Evolutionary conservation across 305 asterid species (phyloP).

Genomic region (Fraxinus floribunda): DNA sequence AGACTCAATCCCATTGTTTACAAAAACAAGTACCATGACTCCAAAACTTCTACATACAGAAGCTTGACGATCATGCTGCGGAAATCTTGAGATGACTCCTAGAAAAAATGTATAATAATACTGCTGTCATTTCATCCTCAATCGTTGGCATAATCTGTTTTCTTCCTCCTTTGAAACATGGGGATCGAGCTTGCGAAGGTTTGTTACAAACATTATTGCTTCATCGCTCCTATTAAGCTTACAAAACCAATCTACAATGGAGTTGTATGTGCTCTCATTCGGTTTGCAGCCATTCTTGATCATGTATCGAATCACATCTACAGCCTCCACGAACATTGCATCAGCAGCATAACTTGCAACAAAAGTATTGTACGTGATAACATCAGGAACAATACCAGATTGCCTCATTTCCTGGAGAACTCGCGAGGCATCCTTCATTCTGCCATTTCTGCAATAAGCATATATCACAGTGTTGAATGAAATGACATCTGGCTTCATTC

Average conservation of each 20-base stretch:
- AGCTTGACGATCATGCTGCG: constrained; percentile 5
- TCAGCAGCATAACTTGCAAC: constrained; percentile 67
- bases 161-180: constrained; percentile 66
- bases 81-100: neutral
- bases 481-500: constrained; percentile 69
- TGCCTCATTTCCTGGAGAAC: constrained; percentile 64
- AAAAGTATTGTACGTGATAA: constrained; percentile 79
- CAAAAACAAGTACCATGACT: neutral
- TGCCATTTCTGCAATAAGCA: constrained; percentile 76
- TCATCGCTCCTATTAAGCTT: constrained; percentile 70
- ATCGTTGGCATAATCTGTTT: constrained; percentile 51
- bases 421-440: constrained; percentile 82
- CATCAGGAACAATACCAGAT: constrained; percentile 63
- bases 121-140: constrained; percentile 39
- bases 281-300: constrained; percentile 80
- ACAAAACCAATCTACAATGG: constrained; percentile 72
- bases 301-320: constrained; percentile 76
- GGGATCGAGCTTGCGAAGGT: constrained; percentile 65
- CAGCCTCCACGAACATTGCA: constrained; percentile 82
- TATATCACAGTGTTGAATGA: constrained; percentile 83
- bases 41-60: neutral
- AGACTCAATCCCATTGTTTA: neutral
- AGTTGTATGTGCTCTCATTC: constrained; percentile 72
- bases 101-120: neutral
- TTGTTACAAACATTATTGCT: constrained; percentile 59